Base-by-base conservation (phyloP, 2,329 filamentous ascomycete species). In the Colletotrichum cereale region DNA sequence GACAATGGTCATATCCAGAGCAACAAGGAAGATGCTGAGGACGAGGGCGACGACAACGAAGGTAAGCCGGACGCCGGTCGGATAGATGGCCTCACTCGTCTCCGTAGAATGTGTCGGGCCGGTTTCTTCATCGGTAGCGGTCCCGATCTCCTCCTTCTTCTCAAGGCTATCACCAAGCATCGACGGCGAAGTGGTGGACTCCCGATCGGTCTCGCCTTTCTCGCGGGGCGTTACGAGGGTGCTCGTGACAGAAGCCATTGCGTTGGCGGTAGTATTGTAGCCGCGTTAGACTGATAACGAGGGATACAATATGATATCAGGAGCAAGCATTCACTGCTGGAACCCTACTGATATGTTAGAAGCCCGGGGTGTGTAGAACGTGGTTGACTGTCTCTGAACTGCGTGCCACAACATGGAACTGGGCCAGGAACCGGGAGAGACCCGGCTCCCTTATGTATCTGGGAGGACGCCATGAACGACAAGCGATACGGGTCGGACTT, bases 1-100 rank as follows among this genome's bases (percentile, higher is more conserved):
- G n/a, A 89, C 84, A 67, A 89, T 89, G 18, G 86, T 88, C 80
- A 84, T 83, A 53, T 87, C 85, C 14, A 87, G 80, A 60, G 85
- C 81, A 60, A 86, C 79, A n/a, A 87, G 79, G 74, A 88, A 88
- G 60, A 87, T 81, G 67, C 80, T 82, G 48, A 87, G 76, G 10
- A 84, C 78, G 10, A 88, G 77, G 26, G 86, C 84, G 34, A 85
- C 67, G 24, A 87, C 80, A 63, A 88, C 84, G 73, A 84, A 80
- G 62, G 78, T 71, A 68, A 86, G 78, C 67, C 80, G 79, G 67
- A 79, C 67, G 12, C 83, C 84, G 8, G 77, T 73, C 2, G 83
- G 84, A 66, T 85, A 85, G 11, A 82, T 81, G 63, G 75, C 75
- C 14, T 80, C 78, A 26, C 75, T 72, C n/a, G 68, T 26, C 24